These are phyloP conservation scores for Penicillium sumatraense DNA, from an alignment of 2,329 filamentous ascomycete genomes.

Conservation along the genomic window DNA sequence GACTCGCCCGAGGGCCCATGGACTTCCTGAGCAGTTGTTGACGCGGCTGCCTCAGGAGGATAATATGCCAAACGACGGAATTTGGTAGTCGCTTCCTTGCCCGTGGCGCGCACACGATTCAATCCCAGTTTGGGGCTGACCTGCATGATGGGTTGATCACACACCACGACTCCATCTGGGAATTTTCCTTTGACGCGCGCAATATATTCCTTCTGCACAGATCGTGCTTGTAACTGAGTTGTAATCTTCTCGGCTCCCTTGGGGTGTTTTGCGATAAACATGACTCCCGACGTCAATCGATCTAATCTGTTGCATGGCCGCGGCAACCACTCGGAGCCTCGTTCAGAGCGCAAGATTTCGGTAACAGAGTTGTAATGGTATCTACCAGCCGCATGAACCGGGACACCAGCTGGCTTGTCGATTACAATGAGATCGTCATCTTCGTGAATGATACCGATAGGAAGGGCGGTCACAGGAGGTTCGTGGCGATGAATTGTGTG, in stretches of 20 bases:
- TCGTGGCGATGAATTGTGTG: slow-evolving; percentile 96
- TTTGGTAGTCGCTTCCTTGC: slow-evolving; percentile 86
- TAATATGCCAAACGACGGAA: slow-evolving; percentile 96
- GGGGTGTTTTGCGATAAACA: slow-evolving; percentile 93
- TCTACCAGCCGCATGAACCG: slow-evolving; percentile 90
- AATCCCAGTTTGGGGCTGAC: slow-evolving; percentile 95
- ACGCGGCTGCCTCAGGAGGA: slow-evolving; percentile 51
- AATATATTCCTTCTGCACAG: slow-evolving; percentile 93
- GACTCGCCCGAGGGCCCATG: slow-evolving; percentile 22
- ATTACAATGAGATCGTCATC: slow-evolving; percentile 94
- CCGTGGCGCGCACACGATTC: slow-evolving; percentile 91
- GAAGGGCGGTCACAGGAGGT: slow-evolving; percentile 81
- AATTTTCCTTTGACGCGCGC: slow-evolving; percentile 90
- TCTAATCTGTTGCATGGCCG: slow-evolving; percentile 91
- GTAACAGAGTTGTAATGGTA: slow-evolving; percentile 96
- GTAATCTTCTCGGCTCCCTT: slow-evolving; percentile 78
- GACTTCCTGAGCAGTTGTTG: slow-evolving; percentile 27
- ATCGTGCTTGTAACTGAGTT: slow-evolving; percentile 75
- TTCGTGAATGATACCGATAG: slow-evolving; percentile 84
- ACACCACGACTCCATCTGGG: slow-evolving; percentile 86
- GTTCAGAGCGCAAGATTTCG: slow-evolving; percentile 86
- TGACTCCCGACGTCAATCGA: slow-evolving; percentile 90
- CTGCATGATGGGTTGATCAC: slow-evolving; percentile 89
- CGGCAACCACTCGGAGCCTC: slow-evolving; percentile 62
- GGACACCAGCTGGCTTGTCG: slow-evolving; percentile 93